Evolutionary conservation across 2,329 filamentous ascomycete genomes (phyloP).

Genomic region (Shiraia bambusicola): DNA sequence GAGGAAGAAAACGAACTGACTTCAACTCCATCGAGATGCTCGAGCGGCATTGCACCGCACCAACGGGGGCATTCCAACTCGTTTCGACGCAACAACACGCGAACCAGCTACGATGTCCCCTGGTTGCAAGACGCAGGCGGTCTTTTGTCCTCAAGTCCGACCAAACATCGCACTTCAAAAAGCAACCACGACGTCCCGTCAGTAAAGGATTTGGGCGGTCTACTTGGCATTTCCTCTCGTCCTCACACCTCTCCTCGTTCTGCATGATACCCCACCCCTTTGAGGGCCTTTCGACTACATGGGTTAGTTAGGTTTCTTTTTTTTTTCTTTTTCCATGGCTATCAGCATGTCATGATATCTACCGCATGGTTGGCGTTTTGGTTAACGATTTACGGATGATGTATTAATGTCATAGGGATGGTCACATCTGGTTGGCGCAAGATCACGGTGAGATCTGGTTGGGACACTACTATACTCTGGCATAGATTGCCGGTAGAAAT

Average conservation of each 20-base stretch:
- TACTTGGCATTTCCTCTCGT: slow-evolving; percentile 25
- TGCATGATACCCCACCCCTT: slow-evolving; percentile 39
- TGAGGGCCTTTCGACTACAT: slow-evolving; percentile 22
- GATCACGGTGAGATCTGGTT: no score
- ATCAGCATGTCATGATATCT: slow-evolving; percentile 24
- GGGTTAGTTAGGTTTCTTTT: slow-evolving; percentile 18
- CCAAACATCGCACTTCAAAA: slow-evolving; percentile 24
- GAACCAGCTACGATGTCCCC: slow-evolving; percentile 25
- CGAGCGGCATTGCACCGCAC: slow-evolving; percentile 11
- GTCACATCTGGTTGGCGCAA: slow-evolving; percentile 2
- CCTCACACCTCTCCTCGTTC: slow-evolving; percentile 17
- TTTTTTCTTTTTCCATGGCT: slow-evolving; percentile 7
- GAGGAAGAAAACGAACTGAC: slow-evolving; percentile 14
- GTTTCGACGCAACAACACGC: slow-evolving; percentile 23
- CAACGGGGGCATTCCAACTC: slow-evolving; percentile 9
- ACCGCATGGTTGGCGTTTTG: slow-evolving; percentile 20
- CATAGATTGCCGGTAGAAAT: no score
- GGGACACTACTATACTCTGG: neutral
- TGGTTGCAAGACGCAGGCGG: slow-evolving; percentile 35
- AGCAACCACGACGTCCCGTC: slow-evolving; percentile 27
- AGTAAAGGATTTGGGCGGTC: slow-evolving; percentile 37
- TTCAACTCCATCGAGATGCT: slow-evolving; percentile 19
- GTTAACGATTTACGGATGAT: slow-evolving; percentile 16
- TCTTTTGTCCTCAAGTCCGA: slow-evolving; percentile 21
- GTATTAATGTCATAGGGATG: slow-evolving; percentile 4